phyloP scores from a whole-genome alignment of 805 yeast genomes.

The Kodamaea jinghongensis region DNA sequence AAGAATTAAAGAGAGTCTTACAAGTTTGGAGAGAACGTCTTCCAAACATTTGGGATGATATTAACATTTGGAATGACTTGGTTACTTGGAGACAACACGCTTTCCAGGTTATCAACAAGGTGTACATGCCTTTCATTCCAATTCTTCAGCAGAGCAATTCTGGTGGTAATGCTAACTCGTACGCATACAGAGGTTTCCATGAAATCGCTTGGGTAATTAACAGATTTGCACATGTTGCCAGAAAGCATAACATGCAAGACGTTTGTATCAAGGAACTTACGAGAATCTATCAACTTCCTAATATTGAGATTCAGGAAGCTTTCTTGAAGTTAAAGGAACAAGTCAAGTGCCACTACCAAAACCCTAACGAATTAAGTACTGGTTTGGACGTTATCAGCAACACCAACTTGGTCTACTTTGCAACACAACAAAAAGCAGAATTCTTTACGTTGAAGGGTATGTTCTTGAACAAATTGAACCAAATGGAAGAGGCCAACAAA shows the following conservation, averaged over 20 bases:
- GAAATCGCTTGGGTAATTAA: constrained; percentile 99
- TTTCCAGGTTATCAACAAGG: constrained; percentile 91
- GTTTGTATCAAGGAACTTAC: constrained; percentile 92
- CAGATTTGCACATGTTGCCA: constrained; percentile 96
- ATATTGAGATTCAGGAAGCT: constrained; percentile 97
- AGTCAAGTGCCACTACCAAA: constrained; percentile 95
- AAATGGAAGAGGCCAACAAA: constrained; percentile 93
- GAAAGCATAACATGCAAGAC: constrained; percentile 95
- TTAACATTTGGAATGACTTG: constrained; percentile 94
- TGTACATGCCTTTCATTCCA: constrained; percentile 89
- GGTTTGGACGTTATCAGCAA: constrained; percentile 96
- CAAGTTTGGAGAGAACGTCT: constrained; percentile 98
- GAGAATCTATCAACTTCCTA: constrained; percentile 91
- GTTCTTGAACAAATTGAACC: constrained; percentile 89
- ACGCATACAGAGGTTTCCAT: constrained; percentile 96
- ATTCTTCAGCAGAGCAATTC: constrained; percentile 67
- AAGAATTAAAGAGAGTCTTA: constrained; percentile 87
- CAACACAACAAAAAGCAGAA: constrained; percentile 97
- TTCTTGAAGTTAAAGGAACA: constrained; percentile 93
- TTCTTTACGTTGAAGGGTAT: constrained; percentile 96
- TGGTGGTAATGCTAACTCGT: constrained; percentile 77
- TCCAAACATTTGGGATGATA: constrained; percentile 97
- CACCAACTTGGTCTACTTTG: constrained; percentile 93
- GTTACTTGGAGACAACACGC: constrained; percentile 99
- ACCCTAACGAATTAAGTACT: constrained; percentile 83